phyloP scores from a whole-genome alignment of 1,139 yeast species.

The Scheffersomyces illinoinensis region DNA sequence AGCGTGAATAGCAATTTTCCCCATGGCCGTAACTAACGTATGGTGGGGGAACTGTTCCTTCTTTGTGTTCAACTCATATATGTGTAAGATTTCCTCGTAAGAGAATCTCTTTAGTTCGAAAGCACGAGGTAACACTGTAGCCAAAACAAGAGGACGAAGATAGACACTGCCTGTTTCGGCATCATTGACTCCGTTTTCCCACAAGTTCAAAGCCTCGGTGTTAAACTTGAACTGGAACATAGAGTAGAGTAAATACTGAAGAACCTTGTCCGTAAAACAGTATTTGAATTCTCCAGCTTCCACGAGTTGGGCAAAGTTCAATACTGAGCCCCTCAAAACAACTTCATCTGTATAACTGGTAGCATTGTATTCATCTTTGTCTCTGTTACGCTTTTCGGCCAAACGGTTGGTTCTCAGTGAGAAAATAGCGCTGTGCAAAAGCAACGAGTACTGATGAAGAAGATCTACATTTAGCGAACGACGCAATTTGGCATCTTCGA shows the following conservation, averaged over 20 bases:
- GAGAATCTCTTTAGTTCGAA: constrained; percentile 60
- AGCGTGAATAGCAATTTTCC: constrained; percentile 40
- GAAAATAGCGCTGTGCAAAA: not conserved
- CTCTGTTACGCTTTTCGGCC: constrained; percentile 35
- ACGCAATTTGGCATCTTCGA: constrained; percentile 32
- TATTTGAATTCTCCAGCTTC: constrained; percentile 29
- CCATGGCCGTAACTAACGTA: constrained; percentile 37
- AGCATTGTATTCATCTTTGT: constrained; percentile 37
- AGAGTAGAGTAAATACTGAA: constrained; percentile 27
- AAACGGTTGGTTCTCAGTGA: constrained; percentile 29
- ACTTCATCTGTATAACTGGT: constrained; percentile 30
- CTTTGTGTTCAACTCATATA: constrained; percentile 37
- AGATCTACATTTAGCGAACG: constrained; percentile 13
- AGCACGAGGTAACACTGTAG: constrained; percentile 70
- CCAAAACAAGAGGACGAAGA: constrained; percentile 58
- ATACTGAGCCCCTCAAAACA: constrained; percentile 33
- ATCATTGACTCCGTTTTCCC: constrained; percentile 47
- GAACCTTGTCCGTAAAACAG: constrained; percentile 5
- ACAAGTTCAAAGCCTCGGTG: constrained; percentile 37
- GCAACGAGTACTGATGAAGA: not conserved
- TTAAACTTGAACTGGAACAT: constrained; percentile 39
- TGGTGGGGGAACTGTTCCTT: constrained; percentile 21
- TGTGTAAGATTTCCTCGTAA: constrained; percentile 53
- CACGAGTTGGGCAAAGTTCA: constrained; percentile 33
- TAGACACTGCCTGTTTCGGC: constrained; percentile 27